Evolutionary conservation across 352 stramenopile species (phyloP).

Genomic region (Phytopythium boreale): DNA sequence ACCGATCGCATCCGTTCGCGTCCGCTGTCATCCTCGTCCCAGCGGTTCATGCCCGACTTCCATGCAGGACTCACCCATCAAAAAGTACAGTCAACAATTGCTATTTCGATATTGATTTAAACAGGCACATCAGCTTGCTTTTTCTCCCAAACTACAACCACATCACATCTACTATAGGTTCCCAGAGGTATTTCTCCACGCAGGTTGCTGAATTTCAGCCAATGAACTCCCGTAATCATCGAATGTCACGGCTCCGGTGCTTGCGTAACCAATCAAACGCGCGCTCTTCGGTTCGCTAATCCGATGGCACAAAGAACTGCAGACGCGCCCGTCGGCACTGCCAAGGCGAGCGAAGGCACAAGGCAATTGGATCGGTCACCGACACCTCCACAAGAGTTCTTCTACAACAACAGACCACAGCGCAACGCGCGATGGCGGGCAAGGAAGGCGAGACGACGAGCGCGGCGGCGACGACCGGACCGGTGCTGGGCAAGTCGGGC

Average conservation of each 20-base stretch:
- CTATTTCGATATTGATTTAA: not conserved
- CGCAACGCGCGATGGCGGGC: conserved; percentile 31
- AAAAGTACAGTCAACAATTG: conserved; percentile 8
- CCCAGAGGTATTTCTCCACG: not conserved
- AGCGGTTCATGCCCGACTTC: too few relatives aligned
- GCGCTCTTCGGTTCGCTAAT: not conserved
- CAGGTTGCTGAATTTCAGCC: not conserved
- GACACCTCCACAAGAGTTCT: not conserved
- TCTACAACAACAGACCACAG: not conserved
- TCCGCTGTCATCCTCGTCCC: too few relatives aligned
- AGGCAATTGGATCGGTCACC: not conserved
- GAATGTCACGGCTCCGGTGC: not conserved
- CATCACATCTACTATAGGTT: not conserved
- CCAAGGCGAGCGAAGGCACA: not conserved
- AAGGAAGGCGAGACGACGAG: conserved; percentile 31
- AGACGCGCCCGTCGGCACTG: not conserved
- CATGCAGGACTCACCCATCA: not conserved
- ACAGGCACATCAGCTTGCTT: not conserved
- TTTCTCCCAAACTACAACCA: too few relatives aligned
- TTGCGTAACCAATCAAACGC: conserved; percentile 6
- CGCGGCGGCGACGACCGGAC: conserved; percentile 20
- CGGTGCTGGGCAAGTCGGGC: conserved; percentile 90
- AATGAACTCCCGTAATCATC: not conserved
- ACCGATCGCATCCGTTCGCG: too few relatives aligned
- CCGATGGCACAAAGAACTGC: conserved; percentile 2